Percentiles rank a stretch among this genome's conserved stretches.
Evolutionary conservation across 2,329 filamentous ascomycete species (phyloP).

Genomic region (Cyphellophora attinorum): DNA sequence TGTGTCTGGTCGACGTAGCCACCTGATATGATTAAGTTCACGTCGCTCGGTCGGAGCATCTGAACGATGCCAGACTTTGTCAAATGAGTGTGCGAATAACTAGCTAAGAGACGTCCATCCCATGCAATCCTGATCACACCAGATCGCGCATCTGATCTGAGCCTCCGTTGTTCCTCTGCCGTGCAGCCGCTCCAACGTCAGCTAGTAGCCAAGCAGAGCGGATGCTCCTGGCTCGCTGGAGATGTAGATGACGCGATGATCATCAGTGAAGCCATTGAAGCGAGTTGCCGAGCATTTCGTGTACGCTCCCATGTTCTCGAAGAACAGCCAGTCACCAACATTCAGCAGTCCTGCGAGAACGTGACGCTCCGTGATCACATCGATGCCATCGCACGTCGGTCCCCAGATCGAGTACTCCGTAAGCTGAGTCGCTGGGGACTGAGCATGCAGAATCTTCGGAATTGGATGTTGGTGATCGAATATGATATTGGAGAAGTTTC

Average conservation of each 20-base stretch:
- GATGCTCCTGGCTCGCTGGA: slow-evolving; percentile 83
- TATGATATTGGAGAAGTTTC: slow-evolving; percentile 98
- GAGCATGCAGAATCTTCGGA: slow-evolving; percentile 64
- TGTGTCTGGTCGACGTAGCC: no score
- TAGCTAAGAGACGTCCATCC: no score
- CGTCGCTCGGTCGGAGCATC: no score
- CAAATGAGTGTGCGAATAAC: no score
- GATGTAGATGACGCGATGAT: slow-evolving; percentile 88
- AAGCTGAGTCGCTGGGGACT: slow-evolving; percentile 47
- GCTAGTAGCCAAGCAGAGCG: slow-evolving; percentile 56
- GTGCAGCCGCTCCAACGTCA: no score
- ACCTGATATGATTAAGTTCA: no score
- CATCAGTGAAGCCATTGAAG: slow-evolving; percentile 94
- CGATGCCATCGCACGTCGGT: slow-evolving; percentile 94
- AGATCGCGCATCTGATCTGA: no score
- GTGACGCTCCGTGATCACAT: slow-evolving; percentile 79
- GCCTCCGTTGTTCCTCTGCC: no score
- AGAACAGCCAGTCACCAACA: slow-evolving; percentile 96
- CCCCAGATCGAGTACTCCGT: slow-evolving; percentile 96
- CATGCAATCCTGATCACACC: no score
- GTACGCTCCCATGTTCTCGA: slow-evolving; percentile 97
- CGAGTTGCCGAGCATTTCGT: slow-evolving; percentile 95
- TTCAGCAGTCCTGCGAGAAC: slow-evolving; percentile 68
- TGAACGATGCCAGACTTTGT: no score
- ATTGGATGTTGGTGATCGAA: slow-evolving; percentile 93